These are phyloP conservation scores for Atkinsonella texensis DNA, from an alignment of 2,329 filamentous ascomycete species.

Conservation along the genomic window DNA sequence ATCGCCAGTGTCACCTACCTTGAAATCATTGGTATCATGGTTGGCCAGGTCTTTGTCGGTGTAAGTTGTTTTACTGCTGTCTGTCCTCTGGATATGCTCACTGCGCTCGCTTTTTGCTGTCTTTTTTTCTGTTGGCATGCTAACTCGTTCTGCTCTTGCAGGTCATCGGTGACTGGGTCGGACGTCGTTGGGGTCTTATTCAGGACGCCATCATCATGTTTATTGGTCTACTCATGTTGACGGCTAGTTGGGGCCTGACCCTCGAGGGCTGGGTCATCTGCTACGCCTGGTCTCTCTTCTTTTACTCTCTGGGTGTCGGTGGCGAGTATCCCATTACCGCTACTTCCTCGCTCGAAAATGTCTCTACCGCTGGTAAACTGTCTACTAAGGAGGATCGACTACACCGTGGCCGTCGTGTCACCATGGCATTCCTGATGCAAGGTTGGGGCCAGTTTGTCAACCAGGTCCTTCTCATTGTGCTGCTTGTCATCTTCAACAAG, in stretches of 20 bases:
- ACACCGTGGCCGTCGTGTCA: constrained; percentile 91
- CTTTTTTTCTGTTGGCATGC: no score
- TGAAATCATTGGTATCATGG: constrained; percentile 89
- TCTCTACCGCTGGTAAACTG: constrained; percentile 71
- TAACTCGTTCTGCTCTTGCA: constrained; percentile 15
- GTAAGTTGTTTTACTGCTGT: constrained; percentile 28
- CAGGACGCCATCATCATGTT: constrained; percentile 95
- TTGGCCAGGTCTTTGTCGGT: constrained; percentile 81
- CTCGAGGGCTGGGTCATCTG: constrained; percentile 94
- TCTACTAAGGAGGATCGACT: constrained; percentile 89
- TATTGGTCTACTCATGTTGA: constrained; percentile 80
- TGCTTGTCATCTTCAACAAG: constrained; percentile 81
- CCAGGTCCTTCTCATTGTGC: constrained; percentile 76
- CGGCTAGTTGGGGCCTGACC: constrained; percentile 75
- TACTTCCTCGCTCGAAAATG: constrained; percentile 87
- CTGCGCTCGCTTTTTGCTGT: background rate
- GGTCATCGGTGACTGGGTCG: constrained; percentile 60
- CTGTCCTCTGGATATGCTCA: background rate
- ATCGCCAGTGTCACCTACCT: constrained; percentile 76
- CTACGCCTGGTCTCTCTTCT: constrained; percentile 90
- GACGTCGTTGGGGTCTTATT: constrained; percentile 88
- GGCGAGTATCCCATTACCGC: constrained; percentile 96
- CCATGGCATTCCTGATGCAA: constrained; percentile 94
- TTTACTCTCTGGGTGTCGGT: constrained; percentile 55
- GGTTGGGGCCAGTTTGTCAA: constrained; percentile 96